Evolutionary conservation across 1,139 yeast genomes (phyloP).

Genomic region (Citeromyces hawaiiensis): DNA sequence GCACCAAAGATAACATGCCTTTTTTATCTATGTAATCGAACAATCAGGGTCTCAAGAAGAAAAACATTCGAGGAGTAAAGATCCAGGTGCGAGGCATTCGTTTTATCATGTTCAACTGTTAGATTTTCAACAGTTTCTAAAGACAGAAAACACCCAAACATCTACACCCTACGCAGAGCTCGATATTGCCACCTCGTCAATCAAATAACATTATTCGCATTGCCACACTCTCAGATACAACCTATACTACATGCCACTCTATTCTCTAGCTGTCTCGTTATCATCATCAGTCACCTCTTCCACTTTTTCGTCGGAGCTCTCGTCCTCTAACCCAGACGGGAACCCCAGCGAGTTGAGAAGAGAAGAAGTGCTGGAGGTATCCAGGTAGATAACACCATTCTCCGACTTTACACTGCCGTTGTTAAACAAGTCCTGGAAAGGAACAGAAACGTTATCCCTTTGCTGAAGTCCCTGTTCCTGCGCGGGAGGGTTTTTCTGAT

Average conservation of each 20-base stretch:
- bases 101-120: too few species aligned
- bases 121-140: too few species aligned
- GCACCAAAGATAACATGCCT: too few species aligned
- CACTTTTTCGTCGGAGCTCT: constrained; percentile 6
- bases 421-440: constrained; percentile 1
- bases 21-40: too few species aligned
- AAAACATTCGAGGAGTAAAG: too few species aligned
- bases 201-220: too few species aligned
- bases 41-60: too few species aligned
- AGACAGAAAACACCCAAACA: too few species aligned
- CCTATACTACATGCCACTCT: constrained; percentile 6
- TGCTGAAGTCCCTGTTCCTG: constrained; percentile 6
- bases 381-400: constrained; percentile 15
- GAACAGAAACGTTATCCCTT: constrained; percentile 4
- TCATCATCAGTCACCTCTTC: constrained; percentile 19
- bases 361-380: constrained; percentile 16
- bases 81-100: too few species aligned
- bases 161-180: too few species aligned
- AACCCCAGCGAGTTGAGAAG: constrained; percentile 9
- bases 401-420: constrained; percentile 2
- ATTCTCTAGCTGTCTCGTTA: constrained; percentile 11
- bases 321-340: constrained; percentile 1
- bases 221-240: neutral
- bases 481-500: neutral
- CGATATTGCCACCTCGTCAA: too few species aligned